A percentile compares a stretch with the other conserved stretches of the same genome.
phyloP scores from a whole-genome alignment of 108 stramenopile genomes.

The Cyclotella baltica region DNA sequence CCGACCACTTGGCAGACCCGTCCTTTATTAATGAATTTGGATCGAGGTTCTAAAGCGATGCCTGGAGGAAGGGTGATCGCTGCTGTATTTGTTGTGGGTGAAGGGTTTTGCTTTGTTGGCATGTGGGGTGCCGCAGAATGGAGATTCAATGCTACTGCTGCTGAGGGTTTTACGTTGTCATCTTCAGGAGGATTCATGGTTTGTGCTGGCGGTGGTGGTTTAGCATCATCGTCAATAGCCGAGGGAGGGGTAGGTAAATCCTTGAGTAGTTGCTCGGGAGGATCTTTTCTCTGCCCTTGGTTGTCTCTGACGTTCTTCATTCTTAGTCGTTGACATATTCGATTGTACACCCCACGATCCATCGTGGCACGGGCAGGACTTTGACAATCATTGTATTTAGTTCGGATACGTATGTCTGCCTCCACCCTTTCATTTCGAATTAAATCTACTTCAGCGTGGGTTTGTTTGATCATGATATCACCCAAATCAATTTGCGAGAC shows the following conservation, averaged over 20 bases:
- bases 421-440: too few species aligned
- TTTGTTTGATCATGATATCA: too few species aligned
- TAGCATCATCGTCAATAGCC: neutral
- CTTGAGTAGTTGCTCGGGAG: neutral
- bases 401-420: too few species aligned
- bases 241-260: neutral
- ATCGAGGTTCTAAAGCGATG: constrained; percentile 8
- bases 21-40: constrained; percentile 12
- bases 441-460: too few species aligned
- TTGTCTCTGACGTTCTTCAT: too few species aligned
- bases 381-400: too few species aligned
- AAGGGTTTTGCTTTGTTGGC: neutral
- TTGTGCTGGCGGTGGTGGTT: neutral
- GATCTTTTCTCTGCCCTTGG: neutral
- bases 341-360: too few species aligned
- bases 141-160: neutral
- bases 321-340: too few species aligned
- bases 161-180: neutral
- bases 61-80: neutral
- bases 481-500: too few species aligned
- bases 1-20: constrained; percentile 35
- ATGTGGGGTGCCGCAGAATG: neutral
- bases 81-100: neutral
- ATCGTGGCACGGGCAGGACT: too few species aligned
- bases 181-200: neutral